These are phyloP conservation scores for Thoreauomyces humboldtii DNA, from an alignment of 192 early-diverging fungal species.

Conservation along the genomic window DNA sequence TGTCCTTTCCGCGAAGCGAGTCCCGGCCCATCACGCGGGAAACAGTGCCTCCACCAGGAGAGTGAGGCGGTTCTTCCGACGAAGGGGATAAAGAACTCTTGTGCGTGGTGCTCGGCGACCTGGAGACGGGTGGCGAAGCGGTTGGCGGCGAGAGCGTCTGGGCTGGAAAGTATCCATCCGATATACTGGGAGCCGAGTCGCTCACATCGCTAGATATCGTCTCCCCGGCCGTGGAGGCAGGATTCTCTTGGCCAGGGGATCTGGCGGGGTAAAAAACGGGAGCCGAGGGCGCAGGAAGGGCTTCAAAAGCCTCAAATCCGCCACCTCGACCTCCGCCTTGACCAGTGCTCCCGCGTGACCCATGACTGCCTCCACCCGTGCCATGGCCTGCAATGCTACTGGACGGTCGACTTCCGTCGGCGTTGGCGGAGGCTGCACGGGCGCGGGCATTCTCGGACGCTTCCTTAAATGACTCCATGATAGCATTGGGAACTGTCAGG, in stretches of 20 bases:
- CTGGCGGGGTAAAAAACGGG: conserved; percentile 11
- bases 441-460: conserved; percentile 30
- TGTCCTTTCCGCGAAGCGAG: too few species aligned
- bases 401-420: neutral
- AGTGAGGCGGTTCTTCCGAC: too few species aligned
- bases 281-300: neutral
- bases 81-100: too few species aligned
- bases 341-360: neutral
- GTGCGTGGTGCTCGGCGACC: neutral
- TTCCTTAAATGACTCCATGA: conserved; percentile 24
- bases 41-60: too few species aligned
- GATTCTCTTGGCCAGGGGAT: neutral
- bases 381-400: neutral
- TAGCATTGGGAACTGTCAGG: neutral
- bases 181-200: neutral
- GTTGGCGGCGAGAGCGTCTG: neutral
- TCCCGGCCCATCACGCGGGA: too few species aligned
- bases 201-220: neutral
- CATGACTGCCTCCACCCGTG: neutral
- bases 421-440: conserved; percentile 15
- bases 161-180: neutral
- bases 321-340: neutral
- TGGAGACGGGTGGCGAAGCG: neutral
- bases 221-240: neutral
- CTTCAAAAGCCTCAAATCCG: conserved; percentile 9